phyloP scores from a whole-genome alignment of 345 rosid species.

The Eucalyptus grandis region DNA sequence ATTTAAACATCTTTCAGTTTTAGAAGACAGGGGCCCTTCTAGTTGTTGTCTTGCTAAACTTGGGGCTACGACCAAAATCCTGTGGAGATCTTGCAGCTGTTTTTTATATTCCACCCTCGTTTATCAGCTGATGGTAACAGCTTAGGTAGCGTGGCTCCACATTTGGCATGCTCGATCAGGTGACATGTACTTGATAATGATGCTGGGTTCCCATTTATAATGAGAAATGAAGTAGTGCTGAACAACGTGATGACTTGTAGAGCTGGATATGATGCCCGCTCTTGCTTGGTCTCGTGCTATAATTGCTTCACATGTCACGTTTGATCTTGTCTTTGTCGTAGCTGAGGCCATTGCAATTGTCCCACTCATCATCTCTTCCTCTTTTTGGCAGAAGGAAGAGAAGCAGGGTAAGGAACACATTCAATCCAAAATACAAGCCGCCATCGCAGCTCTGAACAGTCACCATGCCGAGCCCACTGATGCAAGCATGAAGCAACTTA shows the following conservation, averaged over 20 bases:
- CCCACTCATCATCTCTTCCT: neutral
- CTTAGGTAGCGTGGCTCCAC: neutral
- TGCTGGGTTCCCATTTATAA: neutral
- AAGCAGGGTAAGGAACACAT: neutral
- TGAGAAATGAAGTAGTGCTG: neutral
- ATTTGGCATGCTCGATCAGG: neutral
- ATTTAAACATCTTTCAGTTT: neutral
- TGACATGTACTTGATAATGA: neutral
- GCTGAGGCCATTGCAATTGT: neutral
- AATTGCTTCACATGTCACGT: neutral
- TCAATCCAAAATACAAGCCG: neutral
- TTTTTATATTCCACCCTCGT: neutral
- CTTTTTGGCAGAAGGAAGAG: neutral
- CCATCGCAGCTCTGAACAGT: neutral
- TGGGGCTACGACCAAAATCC: neutral
- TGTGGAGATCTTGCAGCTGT: neutral
- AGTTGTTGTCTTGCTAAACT: neutral
- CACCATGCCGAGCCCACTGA: neutral
- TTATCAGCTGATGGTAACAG: neutral
- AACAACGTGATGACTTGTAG: neutral
- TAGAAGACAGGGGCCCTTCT: neutral
- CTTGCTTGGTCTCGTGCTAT: neutral
- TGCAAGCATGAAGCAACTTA: neutral
- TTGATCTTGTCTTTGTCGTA: neutral
- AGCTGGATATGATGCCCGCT: neutral